Percentiles rank a stretch among this genome's conserved stretches.
Evolutionary conservation across 176 grass and related monocot species (phyloP).

Genomic region (Dendrocalamus sinicus): DNA sequence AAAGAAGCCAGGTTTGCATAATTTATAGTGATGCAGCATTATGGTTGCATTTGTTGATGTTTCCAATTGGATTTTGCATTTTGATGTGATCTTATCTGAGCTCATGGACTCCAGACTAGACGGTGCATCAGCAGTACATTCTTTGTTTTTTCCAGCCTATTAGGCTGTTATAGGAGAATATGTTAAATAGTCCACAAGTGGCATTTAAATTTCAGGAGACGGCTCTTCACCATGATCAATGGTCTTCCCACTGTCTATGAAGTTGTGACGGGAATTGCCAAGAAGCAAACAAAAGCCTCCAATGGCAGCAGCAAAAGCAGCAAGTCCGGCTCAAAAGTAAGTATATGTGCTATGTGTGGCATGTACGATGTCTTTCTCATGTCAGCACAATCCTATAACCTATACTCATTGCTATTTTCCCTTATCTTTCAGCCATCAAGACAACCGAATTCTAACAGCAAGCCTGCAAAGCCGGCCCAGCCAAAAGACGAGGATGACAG

Average conservation of each 20-base stretch:
- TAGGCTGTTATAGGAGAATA: not conserved
- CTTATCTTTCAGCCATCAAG: conserved; percentile 44
- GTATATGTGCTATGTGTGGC: not conserved
- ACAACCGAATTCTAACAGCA: conserved; percentile 50
- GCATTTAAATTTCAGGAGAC: conserved; percentile 66
- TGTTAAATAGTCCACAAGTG: conserved; percentile 24
- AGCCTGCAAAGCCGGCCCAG: conserved; percentile 48
- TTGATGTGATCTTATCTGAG: conserved; percentile 30
- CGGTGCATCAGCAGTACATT: not conserved
- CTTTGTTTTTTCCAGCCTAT: conserved; percentile 7
- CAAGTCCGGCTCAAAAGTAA: conserved; percentile 64
- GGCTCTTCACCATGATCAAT: conserved; percentile 82
- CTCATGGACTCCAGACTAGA: not conserved
- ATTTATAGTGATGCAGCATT: not conserved
- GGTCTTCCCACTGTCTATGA: conserved; percentile 84
- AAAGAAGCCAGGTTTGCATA: conserved; percentile 71
- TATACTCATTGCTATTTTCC: not conserved
- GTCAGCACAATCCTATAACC: not conserved
- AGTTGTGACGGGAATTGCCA: conserved; percentile 68
- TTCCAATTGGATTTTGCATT: conserved; percentile 23
- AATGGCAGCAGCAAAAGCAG: conserved; percentile 70
- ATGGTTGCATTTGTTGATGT: conserved; percentile 1
- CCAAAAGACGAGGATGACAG: conserved; percentile 62
- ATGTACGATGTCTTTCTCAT: not conserved
- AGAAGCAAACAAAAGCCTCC: conserved; percentile 65